Percentiles rank a stretch among this genome's conserved stretches.
Evolutionary conservation across 495 filamentous ascomycete species (phyloP).

Genomic region (Hypoxylon cercidicola): DNA sequence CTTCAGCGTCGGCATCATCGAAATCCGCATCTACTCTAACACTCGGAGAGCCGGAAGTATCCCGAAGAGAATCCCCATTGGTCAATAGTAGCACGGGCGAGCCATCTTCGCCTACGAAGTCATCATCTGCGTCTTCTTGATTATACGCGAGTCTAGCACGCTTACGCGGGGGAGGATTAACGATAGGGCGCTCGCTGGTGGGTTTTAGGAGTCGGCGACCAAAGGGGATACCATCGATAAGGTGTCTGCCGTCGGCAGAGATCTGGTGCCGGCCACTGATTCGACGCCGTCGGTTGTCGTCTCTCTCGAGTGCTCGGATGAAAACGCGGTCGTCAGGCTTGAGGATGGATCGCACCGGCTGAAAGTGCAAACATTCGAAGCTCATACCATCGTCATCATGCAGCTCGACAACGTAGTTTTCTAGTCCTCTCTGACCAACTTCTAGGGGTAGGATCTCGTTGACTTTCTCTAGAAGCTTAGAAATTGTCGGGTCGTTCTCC

Average conservation of each 20-base stretch:
- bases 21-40: constrained; percentile 23
- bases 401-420: constrained; percentile 92
- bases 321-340: constrained; percentile 86
- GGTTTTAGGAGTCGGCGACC: constrained; percentile 75
- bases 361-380: constrained; percentile 92
- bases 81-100: constrained; percentile 51
- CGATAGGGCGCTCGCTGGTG: constrained; percentile 68
- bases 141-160: constrained; percentile 65
- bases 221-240: constrained; percentile 91
- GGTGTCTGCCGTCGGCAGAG: constrained; percentile 77
- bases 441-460: constrained; percentile 88
- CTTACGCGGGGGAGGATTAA: constrained; percentile 82
- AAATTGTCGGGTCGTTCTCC: constrained; percentile 71
- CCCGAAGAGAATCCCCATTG: constrained; percentile 40
- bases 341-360: constrained; percentile 73
- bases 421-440: constrained; percentile 83
- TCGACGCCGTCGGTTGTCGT: constrained; percentile 77
- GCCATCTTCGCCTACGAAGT: constrained; percentile 45
- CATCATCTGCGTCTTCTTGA: constrained; percentile 47
- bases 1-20: constrained; percentile 35
- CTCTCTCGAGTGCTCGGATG: constrained; percentile 80
- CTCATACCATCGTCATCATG: constrained; percentile 61
- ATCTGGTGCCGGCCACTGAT: constrained; percentile 88
- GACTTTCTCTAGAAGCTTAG: constrained; percentile 83
- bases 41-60: not conserved